Base-by-base conservation (phyloP, 805 yeast species). In the Yarrowia yakushimensis region DNA sequence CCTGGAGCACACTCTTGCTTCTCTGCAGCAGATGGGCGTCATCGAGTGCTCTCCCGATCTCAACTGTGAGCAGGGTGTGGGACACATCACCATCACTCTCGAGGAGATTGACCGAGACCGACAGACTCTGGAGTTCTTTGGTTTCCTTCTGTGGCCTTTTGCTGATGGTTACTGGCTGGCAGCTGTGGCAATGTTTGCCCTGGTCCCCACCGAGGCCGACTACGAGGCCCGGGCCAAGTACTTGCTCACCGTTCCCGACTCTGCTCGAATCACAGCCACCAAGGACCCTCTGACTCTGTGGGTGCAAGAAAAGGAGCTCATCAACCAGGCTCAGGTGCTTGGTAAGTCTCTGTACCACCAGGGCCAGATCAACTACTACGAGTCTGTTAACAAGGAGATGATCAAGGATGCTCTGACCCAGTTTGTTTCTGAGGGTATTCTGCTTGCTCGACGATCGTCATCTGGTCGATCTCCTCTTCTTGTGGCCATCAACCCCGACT, bases 141-240 rank as follows among this genome's bases (percentile, higher is more conserved):
- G 78, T 55, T 76, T 71, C 64, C 66, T 77, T 46, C 68, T 77
- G 27, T 77, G 80, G 80, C 80, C 80, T 3, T 77, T 74, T 64
- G 69, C 76, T 43, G 80, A 77, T 41, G 79, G 79, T 11, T 77
- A 74, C 68, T 77, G 79, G 79, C 66, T 76, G 18, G 74, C 76
- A 2, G 69, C 76, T 8, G 68, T 74, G 30, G 65, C 78, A 20
- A 63, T 77, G 63, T 72, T 72, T 60, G 65, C 73, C 30, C 66
- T 77, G 60, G 71, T 74, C 6, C 72, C 75, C 2, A 60, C 64
- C 31, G 60, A 57, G 11, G 65, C 63, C 4, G 68, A 66, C 18
- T 33, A 37, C n/a, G 60, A 33, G 20, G 63, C 45, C 13, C 37
- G 46, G 15, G 18, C 55, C 15, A 48, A 48, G 55, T 48, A 48